phyloP scores from a whole-genome alignment of 176 grass and related monocot genomes.

The Lolium multiflorum region DNA sequence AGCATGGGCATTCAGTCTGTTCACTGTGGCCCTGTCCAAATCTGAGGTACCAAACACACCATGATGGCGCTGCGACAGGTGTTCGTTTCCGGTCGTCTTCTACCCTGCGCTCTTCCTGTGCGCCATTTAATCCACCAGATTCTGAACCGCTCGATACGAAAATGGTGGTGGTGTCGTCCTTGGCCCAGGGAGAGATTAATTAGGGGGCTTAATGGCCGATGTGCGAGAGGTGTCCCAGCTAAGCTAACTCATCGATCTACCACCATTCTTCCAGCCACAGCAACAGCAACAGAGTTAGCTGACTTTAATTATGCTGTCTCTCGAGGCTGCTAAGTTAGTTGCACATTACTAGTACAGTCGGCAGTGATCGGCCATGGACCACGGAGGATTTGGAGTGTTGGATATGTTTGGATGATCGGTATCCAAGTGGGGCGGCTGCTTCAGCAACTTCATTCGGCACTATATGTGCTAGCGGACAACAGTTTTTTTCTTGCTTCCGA shows the following conservation, averaged over 20 bases:
- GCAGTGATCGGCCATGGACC: neutral
- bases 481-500: neutral
- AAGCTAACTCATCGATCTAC: neutral
- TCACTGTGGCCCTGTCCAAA: neutral
- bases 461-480: neutral
- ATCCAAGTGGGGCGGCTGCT: slow-evolving; percentile 32
- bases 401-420: too few relatives aligned
- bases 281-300: neutral
- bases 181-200: neutral
- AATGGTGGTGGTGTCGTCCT: neutral
- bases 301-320: slow-evolving; percentile 11
- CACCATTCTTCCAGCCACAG: neutral
- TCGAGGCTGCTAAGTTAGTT: slow-evolving; percentile 9
- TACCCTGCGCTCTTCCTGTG: neutral
- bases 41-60: neutral
- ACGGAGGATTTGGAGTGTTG: neutral
- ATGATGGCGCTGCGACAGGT: slow-evolving; percentile 11
- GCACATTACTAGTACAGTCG: neutral
- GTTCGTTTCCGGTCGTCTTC: neutral
- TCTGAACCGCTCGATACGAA: neutral
- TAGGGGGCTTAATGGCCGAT: slow-evolving; percentile 17
- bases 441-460: neutral
- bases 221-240: neutral
- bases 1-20: slow-evolving; percentile 4
- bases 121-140: neutral